Evolutionary conservation across 345 rosid species (phyloP).

Genomic region (Raphanus sativus): DNA sequence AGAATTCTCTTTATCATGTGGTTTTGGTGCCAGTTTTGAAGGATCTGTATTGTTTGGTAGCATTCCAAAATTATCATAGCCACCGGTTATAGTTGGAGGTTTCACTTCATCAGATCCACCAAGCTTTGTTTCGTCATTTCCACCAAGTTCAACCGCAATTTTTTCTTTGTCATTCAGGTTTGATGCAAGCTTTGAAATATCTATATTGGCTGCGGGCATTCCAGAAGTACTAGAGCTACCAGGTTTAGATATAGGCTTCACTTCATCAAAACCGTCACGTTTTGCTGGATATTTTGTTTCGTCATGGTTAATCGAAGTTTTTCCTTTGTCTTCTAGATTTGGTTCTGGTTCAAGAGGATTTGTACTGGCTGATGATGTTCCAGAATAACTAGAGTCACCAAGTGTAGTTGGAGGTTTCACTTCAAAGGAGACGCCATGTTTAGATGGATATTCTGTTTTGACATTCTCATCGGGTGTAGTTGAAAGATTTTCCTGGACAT

Average conservation of each 20-base stretch:
- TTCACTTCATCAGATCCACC: background rate
- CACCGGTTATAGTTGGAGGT: background rate
- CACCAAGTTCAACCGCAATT: background rate
- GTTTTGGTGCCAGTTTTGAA: background rate
- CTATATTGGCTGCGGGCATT: background rate
- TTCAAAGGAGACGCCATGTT: background rate
- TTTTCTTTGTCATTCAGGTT: background rate
- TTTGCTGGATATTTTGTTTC: background rate
- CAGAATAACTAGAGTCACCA: background rate
- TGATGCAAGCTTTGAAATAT: background rate
- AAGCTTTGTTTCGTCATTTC: background rate
- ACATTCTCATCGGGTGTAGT: background rate
- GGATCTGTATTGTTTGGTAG: background rate
- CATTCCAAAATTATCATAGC: background rate
- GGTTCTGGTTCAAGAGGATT: background rate
- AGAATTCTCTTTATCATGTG: background rate
- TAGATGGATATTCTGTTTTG: background rate
- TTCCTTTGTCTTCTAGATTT: background rate
- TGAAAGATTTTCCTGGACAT: background rate
- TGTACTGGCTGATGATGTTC: background rate
- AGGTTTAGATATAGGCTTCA: background rate
- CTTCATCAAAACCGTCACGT: background rate
- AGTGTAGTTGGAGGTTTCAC: background rate
- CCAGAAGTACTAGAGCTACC: background rate
- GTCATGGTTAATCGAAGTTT: background rate